These are phyloP conservation scores for Glomus cerebriforme DNA, from an alignment of 192 early-diverging fungal species.

Conservation along the genomic window DNA sequence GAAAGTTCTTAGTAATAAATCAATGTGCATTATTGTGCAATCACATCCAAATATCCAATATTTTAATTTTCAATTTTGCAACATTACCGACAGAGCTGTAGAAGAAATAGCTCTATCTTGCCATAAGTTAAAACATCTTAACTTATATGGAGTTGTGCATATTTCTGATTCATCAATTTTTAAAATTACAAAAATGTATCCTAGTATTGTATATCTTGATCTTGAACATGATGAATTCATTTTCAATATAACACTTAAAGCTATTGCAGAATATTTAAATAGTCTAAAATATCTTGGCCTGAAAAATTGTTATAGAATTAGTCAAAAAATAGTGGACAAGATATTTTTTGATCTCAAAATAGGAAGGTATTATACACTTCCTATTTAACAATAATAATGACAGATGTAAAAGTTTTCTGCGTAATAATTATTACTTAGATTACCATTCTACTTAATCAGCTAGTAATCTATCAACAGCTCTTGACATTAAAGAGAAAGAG, in stretches of 20 bases:
- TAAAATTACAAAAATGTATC: not conserved
- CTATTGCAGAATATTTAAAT: not conserved
- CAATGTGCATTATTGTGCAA: not conserved
- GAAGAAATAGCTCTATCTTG: not conserved
- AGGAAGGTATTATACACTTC: not conserved
- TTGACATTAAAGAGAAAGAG: no score
- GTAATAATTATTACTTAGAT: no score
- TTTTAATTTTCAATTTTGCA: not conserved
- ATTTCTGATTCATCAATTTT: conserved; percentile 12
- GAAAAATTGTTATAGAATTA: not conserved
- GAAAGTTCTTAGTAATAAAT: no score
- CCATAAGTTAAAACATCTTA: conserved; percentile 1
- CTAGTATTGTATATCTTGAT: not conserved
- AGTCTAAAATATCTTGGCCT: conserved; percentile 3
- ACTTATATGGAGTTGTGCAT: not conserved
- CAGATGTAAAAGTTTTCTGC: no score
- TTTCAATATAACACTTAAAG: not conserved
- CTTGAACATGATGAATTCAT: not conserved
- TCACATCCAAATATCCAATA: not conserved
- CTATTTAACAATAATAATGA: no score
- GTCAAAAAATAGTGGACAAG: not conserved
- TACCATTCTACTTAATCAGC: no score
- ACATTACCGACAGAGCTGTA: not conserved
- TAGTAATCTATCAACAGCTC: no score
- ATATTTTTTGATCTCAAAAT: not conserved